phyloP scores from a whole-genome alignment of 495 filamentous ascomycete genomes.

The Neurospora hispaniola region DNA sequence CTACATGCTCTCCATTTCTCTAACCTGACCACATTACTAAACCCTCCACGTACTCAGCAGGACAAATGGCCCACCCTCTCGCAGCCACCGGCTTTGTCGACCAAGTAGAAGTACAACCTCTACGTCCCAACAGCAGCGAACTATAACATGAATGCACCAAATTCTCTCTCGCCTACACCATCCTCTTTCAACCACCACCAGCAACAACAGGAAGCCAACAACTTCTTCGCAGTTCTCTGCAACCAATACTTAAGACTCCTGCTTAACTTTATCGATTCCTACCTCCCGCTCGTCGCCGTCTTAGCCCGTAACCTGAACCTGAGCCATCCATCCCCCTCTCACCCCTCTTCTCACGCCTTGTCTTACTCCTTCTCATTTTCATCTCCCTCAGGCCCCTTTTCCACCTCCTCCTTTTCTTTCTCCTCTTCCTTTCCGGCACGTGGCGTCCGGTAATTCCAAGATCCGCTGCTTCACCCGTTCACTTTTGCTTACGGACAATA shows the following conservation, averaged over 20 bases:
- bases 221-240: slow-evolving; percentile 15
- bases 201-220: not conserved
- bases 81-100: slow-evolving; percentile 16
- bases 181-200: not conserved
- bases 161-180: slow-evolving; percentile 12
- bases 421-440: not conserved
- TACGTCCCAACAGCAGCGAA: not conserved
- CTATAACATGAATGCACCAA: slow-evolving; percentile 10
- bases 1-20: not conserved
- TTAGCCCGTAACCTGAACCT: not conserved
- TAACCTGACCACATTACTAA: not conserved
- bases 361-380: no score
- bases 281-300: slow-evolving; percentile 4
- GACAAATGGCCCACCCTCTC: slow-evolving; percentile 12
- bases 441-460: slow-evolving; percentile 6
- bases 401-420: not conserved
- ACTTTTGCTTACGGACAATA: slow-evolving; percentile 8
- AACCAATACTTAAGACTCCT: slow-evolving; percentile 14
- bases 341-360: no score
- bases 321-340: not conserved
- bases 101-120: slow-evolving; percentile 3
- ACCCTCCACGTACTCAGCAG: not conserved
- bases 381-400: not conserved
- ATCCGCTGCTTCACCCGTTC: slow-evolving; percentile 10
- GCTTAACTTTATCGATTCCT: slow-evolving; percentile 10